Evolutionary conservation across 306 rosid genomes (phyloP), one percentile per base, ranked within the genome.

Genomic region (Sophora flavescens): DNA sequence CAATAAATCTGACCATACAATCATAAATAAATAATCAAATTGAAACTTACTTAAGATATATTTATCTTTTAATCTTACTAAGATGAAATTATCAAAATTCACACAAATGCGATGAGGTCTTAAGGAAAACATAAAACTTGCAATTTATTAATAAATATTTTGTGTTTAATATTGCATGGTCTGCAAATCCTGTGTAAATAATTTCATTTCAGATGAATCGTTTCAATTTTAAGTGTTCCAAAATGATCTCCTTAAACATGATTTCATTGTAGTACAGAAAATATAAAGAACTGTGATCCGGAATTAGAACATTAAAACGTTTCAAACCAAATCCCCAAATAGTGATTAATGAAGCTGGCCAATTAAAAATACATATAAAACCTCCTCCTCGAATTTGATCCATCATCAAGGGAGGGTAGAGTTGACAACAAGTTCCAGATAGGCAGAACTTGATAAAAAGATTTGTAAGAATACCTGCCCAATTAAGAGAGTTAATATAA

Each of bases 401-500:
- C 76, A 45, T 68, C 16, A 32, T 16, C 0, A 53, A 70, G 14
- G 39, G 4, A 0, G 15, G 58, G 14, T 1, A n/a, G 68, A 11
- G 73, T 70, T 17, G 4, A 53, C 38, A 53, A 70, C 9, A 52
- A 41, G 38, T 57, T 66, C 6, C 15, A 30, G 17, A 2, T 42
- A 12, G 42, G 38, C 26, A 65, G 12, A 72, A 56, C 13, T 47
- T 48, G 44, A 73, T 26, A 3, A 72, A 36, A 72, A 17, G n/a
- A 1, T 32, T 22, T 30, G 60, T 28, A 58, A 3, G 9, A 68
- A 17, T 16, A 61, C 8, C 22, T 51, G 53, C 50, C 26, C 26
- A 70, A 65, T 15, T 26, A 63, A 56, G 4, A 35, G 3, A 63
- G 30, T 30, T 76, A 63, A 65, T 60, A 47, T 70, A 63, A 68